Evolutionary conservation across 73 alveolate species (phyloP).

Genomic region (Blepharisma stoltei): DNA sequence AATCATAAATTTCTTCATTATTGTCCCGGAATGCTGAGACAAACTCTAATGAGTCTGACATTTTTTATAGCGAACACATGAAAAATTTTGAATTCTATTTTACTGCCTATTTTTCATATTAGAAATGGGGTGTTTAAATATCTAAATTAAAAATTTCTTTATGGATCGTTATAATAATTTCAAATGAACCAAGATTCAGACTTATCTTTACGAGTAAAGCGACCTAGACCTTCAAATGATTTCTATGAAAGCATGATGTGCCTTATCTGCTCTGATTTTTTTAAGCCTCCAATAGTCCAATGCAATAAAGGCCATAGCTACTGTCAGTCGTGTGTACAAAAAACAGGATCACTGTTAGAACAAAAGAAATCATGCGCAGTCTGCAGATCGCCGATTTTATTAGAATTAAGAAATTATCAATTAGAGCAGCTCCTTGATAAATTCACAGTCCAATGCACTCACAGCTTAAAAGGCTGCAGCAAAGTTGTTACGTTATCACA

Average conservation of each 20-base stretch:
- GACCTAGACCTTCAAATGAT: conserved; percentile 10
- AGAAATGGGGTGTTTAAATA: background rate
- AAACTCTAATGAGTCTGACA: background rate
- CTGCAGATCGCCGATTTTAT: conserved; percentile 3
- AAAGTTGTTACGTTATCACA: background rate
- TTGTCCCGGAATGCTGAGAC: background rate
- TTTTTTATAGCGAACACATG: background rate
- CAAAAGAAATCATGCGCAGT: conserved; percentile 1
- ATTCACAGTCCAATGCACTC: background rate
- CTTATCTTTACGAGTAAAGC: background rate
- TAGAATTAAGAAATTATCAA: background rate
- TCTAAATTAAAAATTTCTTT: background rate
- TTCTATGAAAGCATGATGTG: conserved; percentile 13
- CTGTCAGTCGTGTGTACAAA: conserved; percentile 18
- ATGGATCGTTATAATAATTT: background rate
- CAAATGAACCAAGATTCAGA: background rate
- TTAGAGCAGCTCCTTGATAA: background rate
- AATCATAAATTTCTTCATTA: background rate
- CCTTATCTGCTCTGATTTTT: background rate
- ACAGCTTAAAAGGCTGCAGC: background rate
- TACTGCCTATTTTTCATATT: too few relatives aligned
- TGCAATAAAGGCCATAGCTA: conserved; percentile 21
- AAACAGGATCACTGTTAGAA: background rate
- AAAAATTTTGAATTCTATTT: too few relatives aligned
- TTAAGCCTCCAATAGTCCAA: conserved; percentile 18